A percentile compares a stretch with the other conserved stretches of the same genome.
Conservation (phyloP, 306 rosid species). For the Dalbergia oliveri region DNA sequence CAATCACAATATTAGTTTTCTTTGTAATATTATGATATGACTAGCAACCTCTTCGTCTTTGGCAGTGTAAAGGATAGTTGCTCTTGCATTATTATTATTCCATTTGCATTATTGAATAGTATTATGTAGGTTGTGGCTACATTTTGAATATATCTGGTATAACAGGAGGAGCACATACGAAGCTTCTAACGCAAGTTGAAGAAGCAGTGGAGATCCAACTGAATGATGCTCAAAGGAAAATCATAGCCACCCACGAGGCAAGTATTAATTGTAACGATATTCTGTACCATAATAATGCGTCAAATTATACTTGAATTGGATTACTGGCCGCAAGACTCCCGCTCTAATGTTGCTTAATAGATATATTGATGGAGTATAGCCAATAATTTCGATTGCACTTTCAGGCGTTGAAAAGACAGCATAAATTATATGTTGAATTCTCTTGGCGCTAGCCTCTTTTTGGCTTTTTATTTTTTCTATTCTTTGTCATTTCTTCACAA, state of each 20-base stretch:
- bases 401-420: conserved; percentile 1
- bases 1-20: background rate
- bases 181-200: conserved; percentile 83
- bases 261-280: conserved; percentile 42
- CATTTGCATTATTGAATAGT: conserved; percentile 32
- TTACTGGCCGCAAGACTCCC: conserved; percentile 1
- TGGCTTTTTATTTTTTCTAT: background rate
- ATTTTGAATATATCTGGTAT: conserved; percentile 35
- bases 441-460: conserved; percentile 14
- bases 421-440: conserved; percentile 27
- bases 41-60: background rate
- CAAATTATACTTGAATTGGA: conserved; percentile 39
- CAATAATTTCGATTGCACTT: conserved; percentile 29
- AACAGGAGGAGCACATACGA: conserved; percentile 78
- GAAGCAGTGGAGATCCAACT: conserved; percentile 70
- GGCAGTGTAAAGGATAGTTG: background rate
- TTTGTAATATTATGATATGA: conserved; percentile 35
- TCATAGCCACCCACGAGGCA: conserved; percentile 78
- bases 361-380: conserved; percentile 27
- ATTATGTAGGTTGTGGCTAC: conserved; percentile 31
- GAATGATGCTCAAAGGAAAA: conserved; percentile 75
- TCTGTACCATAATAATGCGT: background rate
- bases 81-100: conserved; percentile 10
- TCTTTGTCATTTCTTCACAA: background rate
- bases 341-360: conserved; percentile 26